Evolutionary conservation across 2,329 filamentous ascomycete genomes (phyloP).

Genomic region (Pyrenophora tritici-repentis): DNA sequence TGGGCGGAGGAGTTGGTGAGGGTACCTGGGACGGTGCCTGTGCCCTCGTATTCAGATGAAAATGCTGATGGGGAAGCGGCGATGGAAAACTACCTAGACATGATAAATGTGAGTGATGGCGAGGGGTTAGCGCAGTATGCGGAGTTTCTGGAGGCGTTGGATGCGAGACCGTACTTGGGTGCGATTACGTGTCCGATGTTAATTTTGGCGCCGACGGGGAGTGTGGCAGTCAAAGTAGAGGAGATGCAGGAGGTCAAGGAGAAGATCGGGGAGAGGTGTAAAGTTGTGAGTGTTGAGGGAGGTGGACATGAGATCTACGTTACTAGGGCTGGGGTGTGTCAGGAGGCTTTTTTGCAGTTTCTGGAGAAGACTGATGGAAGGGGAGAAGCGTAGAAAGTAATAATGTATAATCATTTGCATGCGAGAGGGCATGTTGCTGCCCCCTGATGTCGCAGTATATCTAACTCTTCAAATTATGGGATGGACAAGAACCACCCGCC

Average conservation of each 20-base stretch:
- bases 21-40: constrained; percentile 38
- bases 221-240: constrained; percentile 37
- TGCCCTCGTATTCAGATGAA: constrained; percentile 3
- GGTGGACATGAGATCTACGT: constrained; percentile 47
- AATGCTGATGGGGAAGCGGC: constrained; percentile 14
- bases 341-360: constrained; percentile 46
- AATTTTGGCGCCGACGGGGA: constrained; percentile 41
- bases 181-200: constrained; percentile 39
- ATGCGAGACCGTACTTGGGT: constrained; percentile 35
- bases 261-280: constrained; percentile 21
- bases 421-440: too few relatives aligned
- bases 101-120: constrained; percentile 31
- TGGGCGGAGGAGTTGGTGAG: constrained; percentile 39
- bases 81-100: constrained; percentile 43
- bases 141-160: constrained; percentile 39
- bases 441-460: too few relatives aligned
- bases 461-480: too few relatives aligned
- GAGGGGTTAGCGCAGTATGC: constrained; percentile 45
- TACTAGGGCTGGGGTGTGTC: constrained; percentile 34
- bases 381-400: too few relatives aligned
- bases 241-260: constrained; percentile 31
- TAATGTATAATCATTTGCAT: too few relatives aligned
- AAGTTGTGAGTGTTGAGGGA: constrained; percentile 34
- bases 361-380: constrained; percentile 7
- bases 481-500: not conserved